These are phyloP conservation scores for Alternaria panax DNA, from an alignment of 2,329 filamentous ascomycete genomes.

Conservation along the genomic window DNA sequence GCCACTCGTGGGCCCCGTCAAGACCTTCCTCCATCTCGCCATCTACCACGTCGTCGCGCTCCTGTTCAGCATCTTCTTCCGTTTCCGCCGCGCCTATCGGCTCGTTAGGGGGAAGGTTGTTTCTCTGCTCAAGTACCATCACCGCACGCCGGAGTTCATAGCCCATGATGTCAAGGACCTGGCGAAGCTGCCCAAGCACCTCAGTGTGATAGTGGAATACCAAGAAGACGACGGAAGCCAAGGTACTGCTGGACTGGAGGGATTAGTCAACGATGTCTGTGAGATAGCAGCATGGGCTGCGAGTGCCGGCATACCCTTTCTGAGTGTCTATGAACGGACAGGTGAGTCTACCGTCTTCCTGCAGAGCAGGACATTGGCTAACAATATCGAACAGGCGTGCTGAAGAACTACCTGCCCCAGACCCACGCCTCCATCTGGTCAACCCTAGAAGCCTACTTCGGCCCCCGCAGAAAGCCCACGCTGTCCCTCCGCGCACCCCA, in stretches of 20 bases:
- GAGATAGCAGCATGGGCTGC: constrained; percentile 94
- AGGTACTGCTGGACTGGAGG: constrained; percentile 77
- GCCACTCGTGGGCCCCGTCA: constrained; percentile 63
- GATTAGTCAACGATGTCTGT: constrained; percentile 86
- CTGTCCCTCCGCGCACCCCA: constrained; percentile 78
- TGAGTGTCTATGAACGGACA: constrained; percentile 92
- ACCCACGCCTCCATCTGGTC: constrained; percentile 79
- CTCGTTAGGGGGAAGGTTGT: constrained; percentile 78
- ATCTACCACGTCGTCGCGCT: constrained; percentile 76
- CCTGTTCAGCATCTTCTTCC: constrained; percentile 87
- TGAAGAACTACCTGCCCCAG: constrained; percentile 89
- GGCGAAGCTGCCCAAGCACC: constrained; percentile 77
- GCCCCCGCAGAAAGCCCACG: constrained; percentile 68
- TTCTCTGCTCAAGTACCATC: constrained; percentile 90
- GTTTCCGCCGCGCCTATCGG: constrained; percentile 80
- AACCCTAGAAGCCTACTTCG: constrained; percentile 89
- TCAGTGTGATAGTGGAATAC: constrained; percentile 84
- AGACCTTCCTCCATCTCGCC: constrained; percentile 68
- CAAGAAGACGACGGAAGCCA: constrained; percentile 68
- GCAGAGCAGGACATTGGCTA: not conserved
- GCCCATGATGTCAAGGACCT: constrained; percentile 82
- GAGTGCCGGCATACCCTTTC: constrained; percentile 82
- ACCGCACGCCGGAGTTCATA: constrained; percentile 92
- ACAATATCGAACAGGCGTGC: constrained; percentile 65
- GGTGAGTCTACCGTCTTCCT: constrained; percentile 62